A percentile compares a stretch with the other conserved stretches of the same genome.
phyloP scores from a whole-genome alignment of 768 basidiomycete genomes.

The Phlebiopsis flavidoalba region DNA sequence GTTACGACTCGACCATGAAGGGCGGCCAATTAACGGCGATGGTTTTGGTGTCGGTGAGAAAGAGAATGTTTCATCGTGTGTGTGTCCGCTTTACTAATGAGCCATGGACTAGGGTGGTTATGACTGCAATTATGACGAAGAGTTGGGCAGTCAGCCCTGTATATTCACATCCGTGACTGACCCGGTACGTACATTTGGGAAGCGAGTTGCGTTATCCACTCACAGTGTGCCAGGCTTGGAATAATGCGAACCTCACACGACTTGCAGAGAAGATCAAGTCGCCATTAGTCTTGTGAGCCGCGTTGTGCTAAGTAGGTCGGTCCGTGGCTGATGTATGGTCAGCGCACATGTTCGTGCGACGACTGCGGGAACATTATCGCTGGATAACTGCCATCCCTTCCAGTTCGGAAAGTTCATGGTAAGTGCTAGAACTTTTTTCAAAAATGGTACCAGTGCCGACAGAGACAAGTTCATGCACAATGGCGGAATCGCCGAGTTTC shows the following conservation, averaged over 20 bases:
- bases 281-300: constrained; percentile 79
- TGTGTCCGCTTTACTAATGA: neutral
- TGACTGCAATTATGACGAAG: constrained; percentile 78
- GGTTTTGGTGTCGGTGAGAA: constrained; percentile 90
- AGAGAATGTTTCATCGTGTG: too few species aligned
- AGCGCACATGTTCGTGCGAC: constrained; percentile 93
- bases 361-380: constrained; percentile 84
- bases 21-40: constrained; percentile 90
- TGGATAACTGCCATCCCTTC: constrained; percentile 96
- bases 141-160: constrained; percentile 83
- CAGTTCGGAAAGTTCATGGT: constrained; percentile 91
- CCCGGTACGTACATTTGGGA: constrained; percentile 51
- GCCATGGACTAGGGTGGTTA: constrained; percentile 73
- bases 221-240: constrained; percentile 73
- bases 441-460: neutral
- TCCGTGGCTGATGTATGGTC: neutral
- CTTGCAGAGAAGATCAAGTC: constrained; percentile 97
- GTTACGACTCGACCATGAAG: constrained; percentile 71
- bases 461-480: constrained; percentile 91
- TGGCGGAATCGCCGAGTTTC: constrained; percentile 86
- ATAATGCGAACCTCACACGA: constrained; percentile 88
- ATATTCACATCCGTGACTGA: constrained; percentile 93
- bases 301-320: neutral
- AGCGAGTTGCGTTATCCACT: too few species aligned
- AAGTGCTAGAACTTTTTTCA: constrained; percentile 12